Percentiles rank a stretch among this genome's conserved stretches.
Evolutionary conservation across 352 stramenopile genomes (phyloP).

Genomic region (Phytophthora citricola): DNA sequence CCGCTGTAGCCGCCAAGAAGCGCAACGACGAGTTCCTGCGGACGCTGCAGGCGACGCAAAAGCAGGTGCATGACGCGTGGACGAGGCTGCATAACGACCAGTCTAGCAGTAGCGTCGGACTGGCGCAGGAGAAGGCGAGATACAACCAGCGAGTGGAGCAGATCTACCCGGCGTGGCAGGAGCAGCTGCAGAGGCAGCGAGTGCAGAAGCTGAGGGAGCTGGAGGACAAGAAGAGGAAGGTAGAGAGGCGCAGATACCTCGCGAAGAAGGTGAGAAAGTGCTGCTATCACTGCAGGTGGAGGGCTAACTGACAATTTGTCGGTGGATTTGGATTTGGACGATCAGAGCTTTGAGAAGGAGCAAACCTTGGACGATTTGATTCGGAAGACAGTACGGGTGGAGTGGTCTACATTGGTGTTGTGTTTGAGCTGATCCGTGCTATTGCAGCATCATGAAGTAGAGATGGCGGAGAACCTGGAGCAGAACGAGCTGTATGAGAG

Average conservation of each 20-base stretch:
- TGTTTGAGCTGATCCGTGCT: not conserved
- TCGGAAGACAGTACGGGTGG: conserved; percentile 57
- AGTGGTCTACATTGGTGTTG: not conserved
- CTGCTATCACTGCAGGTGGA: not conserved
- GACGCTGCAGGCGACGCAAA: conserved; percentile 56
- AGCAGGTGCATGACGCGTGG: conserved; percentile 56
- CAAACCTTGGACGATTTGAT: conserved; percentile 76
- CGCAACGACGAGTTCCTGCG: conserved; percentile 75
- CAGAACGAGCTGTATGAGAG: conserved; percentile 79
- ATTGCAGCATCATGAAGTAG: conserved; percentile 73
- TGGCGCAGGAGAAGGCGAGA: conserved; percentile 66
- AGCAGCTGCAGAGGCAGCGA: conserved; percentile 59
- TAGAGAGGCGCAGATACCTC: conserved; percentile 72
- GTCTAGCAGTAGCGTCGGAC: conserved; percentile 42
- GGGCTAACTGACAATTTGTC: not conserved
- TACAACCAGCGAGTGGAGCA: conserved; percentile 72
- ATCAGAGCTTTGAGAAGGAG: conserved; percentile 84
- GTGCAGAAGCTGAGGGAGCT: conserved; percentile 66
- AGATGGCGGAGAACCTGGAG: conserved; percentile 74
- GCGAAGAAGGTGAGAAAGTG: conserved; percentile 66
- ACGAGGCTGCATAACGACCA: conserved; percentile 49
- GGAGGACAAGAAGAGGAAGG: conserved; percentile 75
- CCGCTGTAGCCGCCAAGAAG: conserved; percentile 50
- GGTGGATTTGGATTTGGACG: conserved; percentile 2
- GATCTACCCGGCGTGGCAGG: conserved; percentile 78